Evolutionary conservation across 345 rosid genomes (phyloP).

Genomic region (Schrenkiella parvula): DNA sequence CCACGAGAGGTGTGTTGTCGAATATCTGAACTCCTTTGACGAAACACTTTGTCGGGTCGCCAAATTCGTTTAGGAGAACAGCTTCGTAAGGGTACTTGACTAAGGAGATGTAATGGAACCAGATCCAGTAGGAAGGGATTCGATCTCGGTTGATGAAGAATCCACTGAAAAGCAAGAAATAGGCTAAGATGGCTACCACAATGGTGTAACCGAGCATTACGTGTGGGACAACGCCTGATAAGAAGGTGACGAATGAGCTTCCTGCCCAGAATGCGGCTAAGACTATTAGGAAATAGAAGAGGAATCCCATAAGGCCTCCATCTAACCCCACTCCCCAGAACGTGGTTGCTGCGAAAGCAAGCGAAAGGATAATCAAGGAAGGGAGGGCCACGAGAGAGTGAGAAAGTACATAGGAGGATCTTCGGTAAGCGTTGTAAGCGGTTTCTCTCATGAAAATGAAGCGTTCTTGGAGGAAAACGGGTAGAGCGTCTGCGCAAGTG

Average conservation of each 20-base stretch:
- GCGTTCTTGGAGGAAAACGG: constrained; percentile 51
- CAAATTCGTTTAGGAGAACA: constrained; percentile 32
- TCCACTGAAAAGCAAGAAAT: constrained; percentile 41
- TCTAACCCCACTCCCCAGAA: constrained; percentile 57
- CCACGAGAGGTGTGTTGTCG: constrained; percentile 31
- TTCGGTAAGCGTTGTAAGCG: constrained; percentile 46
- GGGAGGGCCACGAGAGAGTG: constrained; percentile 48
- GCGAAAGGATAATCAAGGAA: constrained; percentile 35
- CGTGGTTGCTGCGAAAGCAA: constrained; percentile 39
- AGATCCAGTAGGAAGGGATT: constrained; percentile 38
- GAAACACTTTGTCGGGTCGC: constrained; percentile 35
- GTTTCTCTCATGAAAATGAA: constrained; percentile 54
- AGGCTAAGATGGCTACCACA: constrained; percentile 47
- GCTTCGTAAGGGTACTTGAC: constrained; percentile 41
- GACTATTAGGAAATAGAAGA: constrained; percentile 41
- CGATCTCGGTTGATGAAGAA: constrained; percentile 35
- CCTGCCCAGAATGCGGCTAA: constrained; percentile 42
- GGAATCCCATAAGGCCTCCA: constrained; percentile 44
- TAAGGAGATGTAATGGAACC: constrained; percentile 40
- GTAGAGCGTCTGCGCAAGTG: constrained; percentile 46
- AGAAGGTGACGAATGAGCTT: constrained; percentile 39
- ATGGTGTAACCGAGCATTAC: constrained; percentile 47
- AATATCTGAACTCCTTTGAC: constrained; percentile 38
- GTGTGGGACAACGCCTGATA: constrained; percentile 45
- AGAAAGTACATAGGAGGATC: constrained; percentile 50